A percentile compares a stretch with the other conserved stretches of the same genome.
phyloP scores from a whole-genome alignment of 768 basidiomycete species.

The Hemileccinum rubropunctum region DNA sequence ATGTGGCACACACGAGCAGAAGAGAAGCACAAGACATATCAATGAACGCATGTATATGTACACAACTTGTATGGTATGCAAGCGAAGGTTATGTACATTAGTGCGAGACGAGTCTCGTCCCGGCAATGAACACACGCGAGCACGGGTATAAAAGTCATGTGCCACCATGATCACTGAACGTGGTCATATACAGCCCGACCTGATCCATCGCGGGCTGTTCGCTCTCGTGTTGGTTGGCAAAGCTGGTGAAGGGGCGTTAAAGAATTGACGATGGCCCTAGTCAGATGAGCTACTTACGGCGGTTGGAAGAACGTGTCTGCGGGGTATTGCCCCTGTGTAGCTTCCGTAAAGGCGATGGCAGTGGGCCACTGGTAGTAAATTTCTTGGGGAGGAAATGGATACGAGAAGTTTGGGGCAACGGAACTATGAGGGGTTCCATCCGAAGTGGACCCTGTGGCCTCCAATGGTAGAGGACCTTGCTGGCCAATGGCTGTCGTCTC shows the following conservation, averaged over 20 bases:
- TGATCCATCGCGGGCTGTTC: constrained; percentile 9
- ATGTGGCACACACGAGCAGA: constrained; percentile 25
- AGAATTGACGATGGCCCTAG: neutral
- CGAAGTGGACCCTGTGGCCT: constrained; percentile 1
- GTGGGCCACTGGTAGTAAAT: neutral
- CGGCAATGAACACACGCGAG: constrained; percentile 2
- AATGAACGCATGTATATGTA: constrained; percentile 6
- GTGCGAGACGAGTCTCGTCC: neutral
- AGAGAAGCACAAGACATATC: constrained; percentile 8
- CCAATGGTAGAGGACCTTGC: constrained; percentile 2
- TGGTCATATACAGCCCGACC: constrained; percentile 8
- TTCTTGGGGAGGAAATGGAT: neutral
- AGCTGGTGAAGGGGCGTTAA: constrained; percentile 8
- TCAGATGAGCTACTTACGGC: constrained; percentile 6
- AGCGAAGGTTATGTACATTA: constrained; percentile 6
- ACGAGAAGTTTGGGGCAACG: neutral
- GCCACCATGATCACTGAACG: constrained; percentile 9
- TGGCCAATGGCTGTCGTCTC: constrained; percentile 4
- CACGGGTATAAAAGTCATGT: constrained; percentile 2
- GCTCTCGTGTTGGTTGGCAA: constrained; percentile 6
- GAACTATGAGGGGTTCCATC: constrained; percentile 1
- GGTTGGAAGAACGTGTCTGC: constrained; percentile 1
- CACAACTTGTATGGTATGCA: neutral
- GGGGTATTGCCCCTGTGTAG: constrained; percentile 6
- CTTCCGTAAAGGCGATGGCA: neutral